phyloP scores from a whole-genome alignment of 768 basidiomycete species.

The Serendipita sp. region DNA sequence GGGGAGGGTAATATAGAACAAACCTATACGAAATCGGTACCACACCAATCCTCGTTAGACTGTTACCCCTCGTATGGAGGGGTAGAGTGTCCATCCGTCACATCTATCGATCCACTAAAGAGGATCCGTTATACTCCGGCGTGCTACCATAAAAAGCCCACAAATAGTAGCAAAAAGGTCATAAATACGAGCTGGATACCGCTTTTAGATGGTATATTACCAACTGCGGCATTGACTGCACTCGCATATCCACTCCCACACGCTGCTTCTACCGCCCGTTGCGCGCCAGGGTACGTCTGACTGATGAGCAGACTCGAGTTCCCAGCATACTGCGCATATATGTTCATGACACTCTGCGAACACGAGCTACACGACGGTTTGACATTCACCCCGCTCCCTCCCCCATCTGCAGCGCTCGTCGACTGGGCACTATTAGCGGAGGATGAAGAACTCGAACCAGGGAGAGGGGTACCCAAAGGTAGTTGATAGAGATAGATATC shows the following conservation, averaged over 20 bases:
- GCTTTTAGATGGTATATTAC: too few relatives aligned
- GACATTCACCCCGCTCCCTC: slow-evolving; percentile 19
- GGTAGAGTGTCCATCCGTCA: too few relatives aligned
- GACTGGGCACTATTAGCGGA: not conserved
- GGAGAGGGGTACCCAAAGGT: slow-evolving; percentile 40
- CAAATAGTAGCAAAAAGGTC: too few relatives aligned
- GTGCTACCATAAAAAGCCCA: too few relatives aligned
- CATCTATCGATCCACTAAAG: too few relatives aligned
- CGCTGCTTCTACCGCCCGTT: not conserved
- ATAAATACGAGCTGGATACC: too few relatives aligned
- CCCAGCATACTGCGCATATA: slow-evolving; percentile 24
- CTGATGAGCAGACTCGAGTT: not conserved
- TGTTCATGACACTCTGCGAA: slow-evolving; percentile 38
- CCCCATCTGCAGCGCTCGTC: not conserved
- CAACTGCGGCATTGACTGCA: not conserved
- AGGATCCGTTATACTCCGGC: too few relatives aligned
- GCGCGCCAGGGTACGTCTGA: not conserved
- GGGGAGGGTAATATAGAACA: too few relatives aligned
- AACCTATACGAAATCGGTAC: too few relatives aligned
- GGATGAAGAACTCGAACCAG: slow-evolving; percentile 12
- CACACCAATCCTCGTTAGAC: too few relatives aligned
- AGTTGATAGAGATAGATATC: slow-evolving; percentile 62
- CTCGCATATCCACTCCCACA: not conserved
- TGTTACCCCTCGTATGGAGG: too few relatives aligned
- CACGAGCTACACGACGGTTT: slow-evolving; percentile 47